These are phyloP conservation scores for Talaromyces sp. DNA, from an alignment of 2,329 filamentous ascomycete genomes.

Conservation along the genomic window DNA sequence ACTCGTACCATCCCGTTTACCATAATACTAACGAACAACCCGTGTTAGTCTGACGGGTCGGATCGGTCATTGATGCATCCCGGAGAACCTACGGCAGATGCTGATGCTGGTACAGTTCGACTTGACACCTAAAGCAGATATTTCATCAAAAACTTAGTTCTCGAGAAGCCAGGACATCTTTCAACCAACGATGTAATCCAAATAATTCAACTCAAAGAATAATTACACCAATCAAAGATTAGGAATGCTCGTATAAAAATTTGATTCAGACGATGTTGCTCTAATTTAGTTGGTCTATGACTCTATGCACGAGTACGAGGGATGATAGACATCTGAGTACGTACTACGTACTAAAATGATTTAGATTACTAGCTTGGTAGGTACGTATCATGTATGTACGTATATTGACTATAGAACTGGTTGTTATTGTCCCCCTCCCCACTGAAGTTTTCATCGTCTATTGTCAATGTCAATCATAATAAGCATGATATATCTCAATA, in stretches of 20 bases:
- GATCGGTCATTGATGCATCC: slow-evolving; percentile 12
- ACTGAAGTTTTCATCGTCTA: background rate
- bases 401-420: background rate
- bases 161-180: too few species aligned
- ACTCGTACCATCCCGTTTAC: background rate
- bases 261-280: slow-evolving; percentile 3
- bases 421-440: background rate
- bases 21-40: slow-evolving; percentile 1
- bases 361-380: background rate
- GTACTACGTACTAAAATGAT: background rate
- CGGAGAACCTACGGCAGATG: slow-evolving; percentile 1
- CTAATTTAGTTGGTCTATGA: background rate
- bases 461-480: background rate
- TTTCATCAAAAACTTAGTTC: too few species aligned
- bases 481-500: background rate
- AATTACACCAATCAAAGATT: background rate
- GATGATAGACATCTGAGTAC: background rate
- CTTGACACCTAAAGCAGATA: background rate
- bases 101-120: background rate
- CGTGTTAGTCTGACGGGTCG: slow-evolving; percentile 9
- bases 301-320: background rate
- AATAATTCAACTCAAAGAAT: background rate
- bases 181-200: background rate
- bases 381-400: background rate
- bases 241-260: background rate